Evolutionary conservation across 2,329 filamentous ascomycete genomes (phyloP).

Genomic region (Cladosporium cucumerinum): DNA sequence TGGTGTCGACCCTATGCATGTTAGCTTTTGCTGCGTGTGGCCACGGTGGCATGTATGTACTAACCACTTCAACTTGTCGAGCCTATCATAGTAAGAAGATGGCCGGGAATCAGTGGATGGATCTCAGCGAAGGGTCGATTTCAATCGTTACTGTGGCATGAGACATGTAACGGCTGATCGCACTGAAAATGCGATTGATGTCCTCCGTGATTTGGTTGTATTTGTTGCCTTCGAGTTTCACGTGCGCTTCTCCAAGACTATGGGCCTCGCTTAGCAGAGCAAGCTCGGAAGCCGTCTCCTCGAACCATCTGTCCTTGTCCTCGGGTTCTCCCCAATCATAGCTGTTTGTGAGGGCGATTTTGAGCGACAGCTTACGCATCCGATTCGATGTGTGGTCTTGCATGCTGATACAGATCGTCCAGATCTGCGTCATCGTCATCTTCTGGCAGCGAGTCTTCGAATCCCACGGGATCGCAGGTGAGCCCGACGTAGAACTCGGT

Average conservation of each 20-base stretch:
- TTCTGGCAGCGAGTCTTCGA: background rate
- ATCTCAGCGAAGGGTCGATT: background rate
- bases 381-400: background rate
- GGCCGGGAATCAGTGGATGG: background rate
- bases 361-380: background rate
- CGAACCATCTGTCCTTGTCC: background rate
- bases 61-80: background rate
- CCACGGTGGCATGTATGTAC: background rate
- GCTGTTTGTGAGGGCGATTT: background rate
- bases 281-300: background rate
- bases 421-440: background rate
- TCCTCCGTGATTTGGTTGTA: background rate
- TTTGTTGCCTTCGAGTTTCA: background rate
- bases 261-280: background rate
- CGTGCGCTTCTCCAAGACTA: background rate
- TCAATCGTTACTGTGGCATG: background rate
- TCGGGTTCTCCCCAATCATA: background rate
- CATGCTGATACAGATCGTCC: background rate
- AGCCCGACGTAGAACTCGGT: background rate
- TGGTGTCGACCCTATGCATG: background rate
- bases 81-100: background rate
- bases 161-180: background rate
- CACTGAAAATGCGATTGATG: background rate
- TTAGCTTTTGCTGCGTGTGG: background rate
- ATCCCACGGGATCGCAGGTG: background rate